Evolutionary conservation across 441 rosid genomes (phyloP).

Genomic region (Adansonia madagascariensis): DNA sequence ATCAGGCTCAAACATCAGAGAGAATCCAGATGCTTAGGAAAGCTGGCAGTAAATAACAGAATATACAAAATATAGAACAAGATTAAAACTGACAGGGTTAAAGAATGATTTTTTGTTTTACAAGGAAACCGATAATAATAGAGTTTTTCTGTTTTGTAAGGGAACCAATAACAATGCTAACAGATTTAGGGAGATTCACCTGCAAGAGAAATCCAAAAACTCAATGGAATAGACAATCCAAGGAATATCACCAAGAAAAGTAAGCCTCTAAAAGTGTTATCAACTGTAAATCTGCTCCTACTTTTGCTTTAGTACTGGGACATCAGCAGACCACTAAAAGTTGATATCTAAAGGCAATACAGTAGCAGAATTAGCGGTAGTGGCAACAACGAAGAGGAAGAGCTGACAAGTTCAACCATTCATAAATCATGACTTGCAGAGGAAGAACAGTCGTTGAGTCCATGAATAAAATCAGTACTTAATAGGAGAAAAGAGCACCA

Average conservation of each 20-base stretch:
- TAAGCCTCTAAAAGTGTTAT: neutral
- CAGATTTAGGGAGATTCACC: neutral
- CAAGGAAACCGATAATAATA: too few species aligned
- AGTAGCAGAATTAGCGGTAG: neutral
- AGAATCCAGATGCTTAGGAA: neutral
- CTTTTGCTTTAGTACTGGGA: neutral
- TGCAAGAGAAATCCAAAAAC: neutral
- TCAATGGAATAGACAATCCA: neutral
- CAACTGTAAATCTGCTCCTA: neutral
- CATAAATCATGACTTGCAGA: neutral
- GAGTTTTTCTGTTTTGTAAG: neutral
- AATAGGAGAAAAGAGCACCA: too few species aligned
- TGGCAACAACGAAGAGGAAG: neutral
- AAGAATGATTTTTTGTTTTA: too few species aligned
- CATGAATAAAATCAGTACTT: too few species aligned
- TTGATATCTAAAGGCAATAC: neutral
- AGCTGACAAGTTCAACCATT: neutral
- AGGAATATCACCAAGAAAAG: neutral
- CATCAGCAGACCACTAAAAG: neutral
- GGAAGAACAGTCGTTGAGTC: too few species aligned
- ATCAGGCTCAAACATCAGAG: neutral
- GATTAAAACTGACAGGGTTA: neutral
- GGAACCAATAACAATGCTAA: neutral
- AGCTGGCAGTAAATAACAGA: neutral
- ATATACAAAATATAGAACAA: neutral